Evolutionary conservation across 345 rosid genomes (phyloP), one percentile per base, ranked within the genome.

Genomic region (Iberis pinnata): DNA sequence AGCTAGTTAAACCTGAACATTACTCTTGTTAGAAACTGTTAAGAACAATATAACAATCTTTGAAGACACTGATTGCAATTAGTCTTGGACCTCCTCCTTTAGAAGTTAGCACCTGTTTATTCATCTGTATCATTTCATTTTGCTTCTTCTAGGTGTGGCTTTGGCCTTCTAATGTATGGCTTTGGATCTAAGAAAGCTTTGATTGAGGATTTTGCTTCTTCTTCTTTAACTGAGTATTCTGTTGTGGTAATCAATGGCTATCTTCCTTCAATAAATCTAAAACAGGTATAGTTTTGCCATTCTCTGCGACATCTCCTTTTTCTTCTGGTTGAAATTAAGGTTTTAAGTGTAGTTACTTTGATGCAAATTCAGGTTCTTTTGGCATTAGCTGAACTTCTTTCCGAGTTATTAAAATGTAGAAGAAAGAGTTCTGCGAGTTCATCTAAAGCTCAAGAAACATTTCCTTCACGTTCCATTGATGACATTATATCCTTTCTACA

Each of bases 121-220:
- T 22, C n/a, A n/a, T n/a, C n/a, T n/a, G n/a, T 22, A 22, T 22
- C 25, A 22, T 6, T 15, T 58, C 43, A 43, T 47, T 19, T 31
- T 63, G 41, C 36, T 32, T 42, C 54, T 58, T 32, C 27, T 49
- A 84, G 95, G 83, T 81, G 84, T 57, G 96, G 93, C 48, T 85
- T 88, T 75, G 95, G 96, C 65, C 87, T 88, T 74, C 67, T 85
- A 36, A 79, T 79, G 84, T 84, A 83, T 56, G 98, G 98, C 8
- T 88, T 92, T 72, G 98, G 98, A 67, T 90, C 93, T 14, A 90
- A 90, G 70, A 90, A 78, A 61, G 70, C 74, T 12, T 63, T 83
- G 37, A 24, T 92, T 35, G 95, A 92, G 69, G 90, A 92, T 70
- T 92, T 92, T 73, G 95, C 95, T 60, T 88, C 95, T 32, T 54